Evolutionary conservation across 2,329 filamentous ascomycete genomes (phyloP).

Genomic region (Tympanopsis confertula): DNA sequence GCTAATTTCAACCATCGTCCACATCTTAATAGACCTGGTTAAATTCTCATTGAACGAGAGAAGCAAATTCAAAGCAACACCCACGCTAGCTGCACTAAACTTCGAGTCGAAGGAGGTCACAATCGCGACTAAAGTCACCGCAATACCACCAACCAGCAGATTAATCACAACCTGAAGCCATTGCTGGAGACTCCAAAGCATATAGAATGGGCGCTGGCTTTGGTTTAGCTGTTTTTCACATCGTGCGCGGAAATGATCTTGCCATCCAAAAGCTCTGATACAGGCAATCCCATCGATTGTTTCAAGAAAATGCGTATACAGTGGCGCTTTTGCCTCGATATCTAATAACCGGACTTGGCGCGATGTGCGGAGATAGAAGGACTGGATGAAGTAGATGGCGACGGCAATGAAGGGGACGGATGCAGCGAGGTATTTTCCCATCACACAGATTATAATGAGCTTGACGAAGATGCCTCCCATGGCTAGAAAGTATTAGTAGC

Average conservation of each 20-base stretch:
- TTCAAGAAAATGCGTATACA: not conserved
- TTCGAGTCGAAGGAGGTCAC: no score
- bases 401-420: not conserved
- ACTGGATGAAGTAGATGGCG: not conserved
- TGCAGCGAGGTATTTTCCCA: constrained; percentile 3
- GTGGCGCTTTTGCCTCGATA: not conserved
- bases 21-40: no score
- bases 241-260: not conserved
- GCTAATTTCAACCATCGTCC: no score
- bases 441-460: not conserved
- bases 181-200: constrained; percentile 33
- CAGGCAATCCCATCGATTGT: not conserved
- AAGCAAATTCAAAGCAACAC: no score
- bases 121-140: constrained; percentile 26
- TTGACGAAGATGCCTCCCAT: not conserved
- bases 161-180: constrained; percentile 36
- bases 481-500: no score
- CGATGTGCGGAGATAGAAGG: not conserved
- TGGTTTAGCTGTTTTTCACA: constrained; percentile 15
- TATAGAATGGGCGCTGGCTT: constrained; percentile 36
- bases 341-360: not conserved
- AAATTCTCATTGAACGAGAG: no score
- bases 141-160: constrained; percentile 27
- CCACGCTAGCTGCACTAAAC: no score
- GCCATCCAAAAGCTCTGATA: not conserved